Conservation (phyloP, 306 rosid genomes). For the Castanospermum australe region DNA sequence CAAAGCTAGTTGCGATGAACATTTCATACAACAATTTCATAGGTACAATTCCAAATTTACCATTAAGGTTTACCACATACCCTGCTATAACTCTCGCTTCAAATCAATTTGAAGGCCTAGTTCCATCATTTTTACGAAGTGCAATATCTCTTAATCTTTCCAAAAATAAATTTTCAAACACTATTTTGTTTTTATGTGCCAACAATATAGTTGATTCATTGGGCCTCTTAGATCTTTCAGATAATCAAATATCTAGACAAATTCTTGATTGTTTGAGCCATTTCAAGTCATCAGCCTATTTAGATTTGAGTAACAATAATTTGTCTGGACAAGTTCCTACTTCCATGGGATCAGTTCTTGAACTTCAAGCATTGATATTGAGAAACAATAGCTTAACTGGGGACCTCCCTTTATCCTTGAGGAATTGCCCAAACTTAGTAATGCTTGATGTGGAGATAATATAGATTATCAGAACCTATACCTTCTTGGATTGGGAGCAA, state of each 20-base stretch:
- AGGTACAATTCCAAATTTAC: constrained; percentile 6
- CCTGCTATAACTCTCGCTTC: not conserved
- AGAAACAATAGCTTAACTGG: constrained; percentile 7
- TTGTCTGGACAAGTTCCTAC: constrained; percentile 10
- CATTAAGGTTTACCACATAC: not conserved
- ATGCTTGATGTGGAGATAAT: constrained; percentile 14
- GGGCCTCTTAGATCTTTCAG: not conserved
- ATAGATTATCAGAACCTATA: not conserved
- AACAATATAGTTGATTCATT: not conserved
- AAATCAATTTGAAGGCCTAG: constrained; percentile 25
- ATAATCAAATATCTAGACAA: not conserved
- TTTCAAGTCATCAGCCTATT: constrained; percentile 5
- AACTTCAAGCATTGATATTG: constrained; percentile 1
- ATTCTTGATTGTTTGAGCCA: constrained; percentile 25
- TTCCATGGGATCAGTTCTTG: not conserved
- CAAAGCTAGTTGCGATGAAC: not conserved
- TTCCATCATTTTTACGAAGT: not conserved
- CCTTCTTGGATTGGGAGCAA: constrained; percentile 29
- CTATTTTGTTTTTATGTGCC: not conserved
- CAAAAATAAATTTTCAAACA: constrained; percentile 17
- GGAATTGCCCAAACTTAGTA: not conserved
- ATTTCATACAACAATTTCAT: constrained; percentile 19
- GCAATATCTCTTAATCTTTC: not conserved
- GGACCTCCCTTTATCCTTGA: not conserved
- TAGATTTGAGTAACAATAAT: constrained; percentile 26